These are phyloP conservation scores for Dysphania ambrosioides DNA, from an alignment of 148 eudicot genomes.

Conservation along the genomic window DNA sequence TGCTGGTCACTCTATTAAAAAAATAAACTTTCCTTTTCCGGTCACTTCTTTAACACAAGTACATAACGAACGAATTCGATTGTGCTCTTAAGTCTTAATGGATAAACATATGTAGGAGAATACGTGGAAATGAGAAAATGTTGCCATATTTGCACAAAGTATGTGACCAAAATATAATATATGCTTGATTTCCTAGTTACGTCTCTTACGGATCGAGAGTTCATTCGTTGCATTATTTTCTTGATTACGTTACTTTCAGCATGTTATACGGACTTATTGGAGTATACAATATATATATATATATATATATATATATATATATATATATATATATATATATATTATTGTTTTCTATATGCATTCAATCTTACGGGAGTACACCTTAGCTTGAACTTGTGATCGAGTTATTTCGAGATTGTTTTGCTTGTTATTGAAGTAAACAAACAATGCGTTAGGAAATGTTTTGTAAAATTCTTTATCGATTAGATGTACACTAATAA, in stretches of 20 bases:
- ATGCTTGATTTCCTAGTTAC: neutral
- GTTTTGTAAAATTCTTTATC: too few relatives aligned
- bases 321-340: too few relatives aligned
- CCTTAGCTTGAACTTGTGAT: neutral
- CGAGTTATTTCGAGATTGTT: neutral
- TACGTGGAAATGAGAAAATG: neutral
- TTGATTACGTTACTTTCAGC: neutral
- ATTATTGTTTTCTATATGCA: too few relatives aligned
- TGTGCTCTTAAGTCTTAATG: neutral
- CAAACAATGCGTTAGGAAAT: neutral
- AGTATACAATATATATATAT: too few relatives aligned
- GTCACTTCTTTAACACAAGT: too few relatives aligned
- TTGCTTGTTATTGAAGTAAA: neutral
- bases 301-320: too few relatives aligned
- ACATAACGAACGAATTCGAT: neutral
- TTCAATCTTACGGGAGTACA: too few relatives aligned
- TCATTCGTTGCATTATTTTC: neutral
- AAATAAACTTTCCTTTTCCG: too few relatives aligned
- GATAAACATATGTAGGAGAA: neutral
- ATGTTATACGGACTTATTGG: too few relatives aligned
- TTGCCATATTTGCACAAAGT: neutral
- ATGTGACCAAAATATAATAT: neutral
- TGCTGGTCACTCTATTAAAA: too few relatives aligned
- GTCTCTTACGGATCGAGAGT: neutral
- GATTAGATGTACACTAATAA: too few relatives aligned